A percentile compares a stretch with the other conserved stretches of the same genome.
phyloP scores from a whole-genome alignment of 495 filamentous ascomycete species.

The Hypoxylon fuscum region DNA sequence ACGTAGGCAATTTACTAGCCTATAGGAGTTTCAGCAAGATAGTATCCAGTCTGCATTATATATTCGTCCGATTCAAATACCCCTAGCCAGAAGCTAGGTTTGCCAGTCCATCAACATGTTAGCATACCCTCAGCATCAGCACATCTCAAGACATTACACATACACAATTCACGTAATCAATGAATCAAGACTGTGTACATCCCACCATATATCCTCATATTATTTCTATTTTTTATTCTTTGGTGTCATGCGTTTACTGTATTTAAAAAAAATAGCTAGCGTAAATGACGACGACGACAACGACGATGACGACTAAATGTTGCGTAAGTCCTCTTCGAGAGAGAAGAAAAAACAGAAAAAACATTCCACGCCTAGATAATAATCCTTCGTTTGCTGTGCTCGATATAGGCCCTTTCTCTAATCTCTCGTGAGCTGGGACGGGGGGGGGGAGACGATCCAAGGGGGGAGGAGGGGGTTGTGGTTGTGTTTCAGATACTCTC shows the following conservation, averaged over 20 bases:
- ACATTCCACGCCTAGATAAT: no score
- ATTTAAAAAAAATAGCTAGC: slow-evolving; percentile 6
- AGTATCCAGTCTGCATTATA: no score
- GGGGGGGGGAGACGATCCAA: not conserved
- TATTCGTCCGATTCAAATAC: no score
- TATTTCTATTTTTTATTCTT: slow-evolving; percentile 27
- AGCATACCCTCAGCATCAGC: no score
- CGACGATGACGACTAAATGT: no score
- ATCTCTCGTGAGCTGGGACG: slow-evolving; percentile 19
- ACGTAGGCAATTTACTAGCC: no score
- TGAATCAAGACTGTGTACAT: not conserved
- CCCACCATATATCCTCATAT: slow-evolving; percentile 13
- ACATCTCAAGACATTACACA: not conserved
- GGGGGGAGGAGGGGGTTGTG: no score
- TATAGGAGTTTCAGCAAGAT: no score
- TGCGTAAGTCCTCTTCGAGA: slow-evolving; percentile 21
- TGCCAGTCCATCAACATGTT: no score
- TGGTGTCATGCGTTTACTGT: slow-evolving; percentile 39
- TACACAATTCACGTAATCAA: not conserved
- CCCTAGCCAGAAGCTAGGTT: no score
- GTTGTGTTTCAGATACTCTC: slow-evolving; percentile 19
- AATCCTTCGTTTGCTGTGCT: slow-evolving; percentile 35
- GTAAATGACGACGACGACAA: slow-evolving; percentile 1
- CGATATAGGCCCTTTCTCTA: slow-evolving; percentile 28
- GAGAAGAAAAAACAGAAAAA: no score